Percentiles rank a stretch among this genome's conserved stretches.
These are phyloP conservation scores for Bryoglossum gracile DNA, from an alignment of 495 filamentous ascomycete genomes.

Conservation along the genomic window DNA sequence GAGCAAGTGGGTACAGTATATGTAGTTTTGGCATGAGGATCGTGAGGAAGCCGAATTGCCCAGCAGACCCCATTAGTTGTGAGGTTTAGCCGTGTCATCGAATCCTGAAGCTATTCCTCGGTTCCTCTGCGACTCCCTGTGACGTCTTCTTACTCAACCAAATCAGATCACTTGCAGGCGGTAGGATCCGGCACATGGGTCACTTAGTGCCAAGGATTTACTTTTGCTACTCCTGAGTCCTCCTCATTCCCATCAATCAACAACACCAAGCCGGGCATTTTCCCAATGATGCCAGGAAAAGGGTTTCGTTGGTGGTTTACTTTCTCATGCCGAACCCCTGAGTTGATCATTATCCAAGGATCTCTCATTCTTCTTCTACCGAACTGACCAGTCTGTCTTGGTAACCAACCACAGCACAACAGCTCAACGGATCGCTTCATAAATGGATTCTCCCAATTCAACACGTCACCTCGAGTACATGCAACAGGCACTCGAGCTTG, in stretches of 20 bases:
- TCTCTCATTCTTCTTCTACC: neutral
- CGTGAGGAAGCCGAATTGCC: too few relatives aligned
- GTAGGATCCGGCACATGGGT: neutral
- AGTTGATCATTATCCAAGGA: neutral
- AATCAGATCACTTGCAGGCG: neutral
- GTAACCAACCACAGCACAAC: neutral
- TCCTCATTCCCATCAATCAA: too few relatives aligned
- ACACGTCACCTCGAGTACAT: conserved; percentile 59
- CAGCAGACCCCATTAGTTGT: too few relatives aligned
- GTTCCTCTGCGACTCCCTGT: neutral
- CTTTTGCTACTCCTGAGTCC: neutral
- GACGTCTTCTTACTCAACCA: too few relatives aligned
- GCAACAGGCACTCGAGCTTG: conserved; percentile 62
- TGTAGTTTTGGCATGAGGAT: too few relatives aligned
- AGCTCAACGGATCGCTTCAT: conserved; percentile 1
- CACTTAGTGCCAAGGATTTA: too few relatives aligned
- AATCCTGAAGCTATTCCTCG: neutral
- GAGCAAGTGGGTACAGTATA: too few relatives aligned
- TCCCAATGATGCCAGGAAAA: neutral
- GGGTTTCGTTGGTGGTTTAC: too few relatives aligned
- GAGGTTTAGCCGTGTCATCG: too few relatives aligned
- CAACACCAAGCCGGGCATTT: too few relatives aligned
- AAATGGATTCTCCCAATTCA: conserved; percentile 18
- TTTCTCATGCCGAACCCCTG: too few relatives aligned
- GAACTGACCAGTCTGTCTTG: too few relatives aligned